phyloP scores from a whole-genome alignment of 306 rosid genomes.

The Corylus heterophylla region DNA sequence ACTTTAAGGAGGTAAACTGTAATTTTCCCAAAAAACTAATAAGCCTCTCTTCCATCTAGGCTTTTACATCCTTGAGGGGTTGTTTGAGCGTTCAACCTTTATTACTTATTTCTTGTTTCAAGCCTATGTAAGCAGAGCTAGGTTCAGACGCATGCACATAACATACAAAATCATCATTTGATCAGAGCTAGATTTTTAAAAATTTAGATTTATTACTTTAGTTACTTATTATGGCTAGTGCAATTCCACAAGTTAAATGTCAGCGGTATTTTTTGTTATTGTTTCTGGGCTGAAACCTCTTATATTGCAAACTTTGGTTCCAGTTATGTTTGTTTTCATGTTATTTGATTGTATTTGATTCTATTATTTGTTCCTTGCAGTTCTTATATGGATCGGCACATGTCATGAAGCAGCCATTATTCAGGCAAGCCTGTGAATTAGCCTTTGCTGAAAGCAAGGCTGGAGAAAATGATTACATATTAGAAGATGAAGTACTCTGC shows the following conservation, averaged over 20 bases:
- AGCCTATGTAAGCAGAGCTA: background rate
- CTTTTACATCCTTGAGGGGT: background rate
- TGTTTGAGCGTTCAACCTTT: background rate
- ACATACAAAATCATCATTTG: background rate
- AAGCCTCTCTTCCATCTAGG: background rate
- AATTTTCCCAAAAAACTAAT: no score
- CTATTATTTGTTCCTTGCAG: constrained; percentile 45
- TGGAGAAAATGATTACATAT: constrained; percentile 43
- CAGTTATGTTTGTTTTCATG: background rate
- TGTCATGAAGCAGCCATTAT: constrained; percentile 61
- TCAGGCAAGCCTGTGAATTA: constrained; percentile 68
- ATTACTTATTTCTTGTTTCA: background rate
- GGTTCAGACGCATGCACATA: background rate
- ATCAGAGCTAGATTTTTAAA: background rate
- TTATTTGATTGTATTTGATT: background rate
- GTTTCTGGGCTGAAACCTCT: background rate
- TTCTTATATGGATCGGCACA: constrained; percentile 71
- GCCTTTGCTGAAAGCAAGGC: constrained; percentile 59
- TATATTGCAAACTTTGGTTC: background rate
- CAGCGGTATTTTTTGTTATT: background rate
- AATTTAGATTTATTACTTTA: background rate
- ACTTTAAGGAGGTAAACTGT: no score
- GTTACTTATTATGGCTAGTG: background rate
- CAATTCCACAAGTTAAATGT: background rate
- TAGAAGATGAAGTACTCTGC: constrained; percentile 52